Evolutionary conservation across 768 basidiomycete species (phyloP), one percentile per base, ranked within the genome.

Genomic region (Lactifluus piperatus): DNA sequence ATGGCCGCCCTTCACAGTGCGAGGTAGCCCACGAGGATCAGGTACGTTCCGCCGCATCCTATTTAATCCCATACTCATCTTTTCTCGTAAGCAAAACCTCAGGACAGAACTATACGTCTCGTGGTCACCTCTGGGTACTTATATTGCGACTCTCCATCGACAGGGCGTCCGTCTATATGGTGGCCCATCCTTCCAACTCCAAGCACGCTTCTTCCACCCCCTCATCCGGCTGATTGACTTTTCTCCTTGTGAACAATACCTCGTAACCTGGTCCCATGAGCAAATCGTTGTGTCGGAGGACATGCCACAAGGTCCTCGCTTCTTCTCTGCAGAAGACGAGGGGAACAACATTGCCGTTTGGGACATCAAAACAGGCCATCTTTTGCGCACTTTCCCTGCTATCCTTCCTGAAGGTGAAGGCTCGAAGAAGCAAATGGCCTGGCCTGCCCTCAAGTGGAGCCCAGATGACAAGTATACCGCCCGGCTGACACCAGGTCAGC

Each of bases 361-460:
- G 97, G 93, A 98, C 67, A 84, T 95, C 76, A 94, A 93, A 73
- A 86, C 94, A 18, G 92, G 92, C 27, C 79, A 87, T 64, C 83
- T 98, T 22, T 81, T 98, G 45, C 88, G 97, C 52, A 97, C 94
- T 2, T 98, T 99, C 74, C 81, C 82, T 37, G 81, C 87, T 10
- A 79, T 83, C 49, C 73, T 73, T 46, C 74, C 75, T 46, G 85
- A 85, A 55, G 80, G 75, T 62, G 88, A 86, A 27, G 76, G 79
- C 24, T 68, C 71, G 57, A 90, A 88, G 73, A 91, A 90, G 68
- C 88, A 87, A 69, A 86, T 91, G 82, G 84, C 83, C 65, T 98
- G 95, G 94, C 97, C 97, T 2, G 84, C 86, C 22, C 76, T 99
- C 64, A 97, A 97, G 77, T 99, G 95, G 94, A 94, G 91, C 60